Evolutionary conservation across 2,329 filamentous ascomycete species (phyloP), one percentile per base, ranked within the genome.

Genomic region (Neonectria magnoliae): DNA sequence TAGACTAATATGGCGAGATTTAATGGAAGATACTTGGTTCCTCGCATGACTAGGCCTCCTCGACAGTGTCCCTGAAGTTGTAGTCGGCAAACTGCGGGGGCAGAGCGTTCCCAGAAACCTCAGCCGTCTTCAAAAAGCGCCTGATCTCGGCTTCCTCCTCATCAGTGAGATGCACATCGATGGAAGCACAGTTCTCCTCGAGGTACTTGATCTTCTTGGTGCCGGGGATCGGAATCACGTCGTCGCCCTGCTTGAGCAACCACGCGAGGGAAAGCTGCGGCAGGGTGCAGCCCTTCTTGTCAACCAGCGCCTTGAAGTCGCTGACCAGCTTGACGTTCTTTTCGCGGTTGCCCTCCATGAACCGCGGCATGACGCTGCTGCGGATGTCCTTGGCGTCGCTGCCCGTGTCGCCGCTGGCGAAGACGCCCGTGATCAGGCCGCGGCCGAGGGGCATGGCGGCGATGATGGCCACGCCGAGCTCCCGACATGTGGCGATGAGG

Each of bases 361-460:
- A 70, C 1, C 66, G 55, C 2, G 65, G 67, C 13, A 70, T 44
- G 5, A 31, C 6, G 14, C 31, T 41, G 3, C 31, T 51, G 8
- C 57, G n/a, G 9, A 58, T 16, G 11, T 69, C 60, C 4, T 55
- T 48, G 1, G 57, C 55, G 16, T 54, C 41, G 0, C 20, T 31
- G 2, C 22, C 36, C 5, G 88, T 79, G 69, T 88, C 85, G 14
- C 79, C 78, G 0, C 72, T 73, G 4, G 78, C 81, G 42, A 79
- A 79, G 73, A 85, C 73, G 3, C 87, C 87, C 0, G 85, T 84
- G 20, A 91, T 71, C 63, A 90, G 76, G 11, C 88, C 88, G 1
- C 87, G 81, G 1, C 87, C 87, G 2, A 91, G 81, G 1, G 88
- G 88, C 18, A 82, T 84, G 76, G 88, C 90, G 1, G 86, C 83